Base-by-base conservation (phyloP, 2,329 filamentous ascomycete genomes). In the Lecanosticta acicola region DNA sequence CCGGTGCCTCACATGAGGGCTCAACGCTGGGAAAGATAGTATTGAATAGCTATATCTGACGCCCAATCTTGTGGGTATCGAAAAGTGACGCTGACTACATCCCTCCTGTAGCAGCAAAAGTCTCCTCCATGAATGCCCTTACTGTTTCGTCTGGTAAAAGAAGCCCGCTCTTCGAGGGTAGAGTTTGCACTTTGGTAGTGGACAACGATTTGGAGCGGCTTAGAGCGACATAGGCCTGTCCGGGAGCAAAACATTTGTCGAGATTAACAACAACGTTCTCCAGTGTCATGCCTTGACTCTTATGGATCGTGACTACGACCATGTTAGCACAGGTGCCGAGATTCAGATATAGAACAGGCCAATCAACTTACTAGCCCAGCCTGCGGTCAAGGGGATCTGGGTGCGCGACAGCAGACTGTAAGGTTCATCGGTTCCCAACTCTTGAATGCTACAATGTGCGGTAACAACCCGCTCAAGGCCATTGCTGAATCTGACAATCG, bases 181-280 rank as follows among this genome's bases (percentile, higher is more conserved):
- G 17, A 35, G 26, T 19, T 14, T 46, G 43, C 26, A 46, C 38
- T 9, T 40, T 20, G 4, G 34, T 41, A 11, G 16, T 35, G 14
- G n/a, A 11, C 1, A 80, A 64, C 3, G 67, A 70, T 10, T 67
- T 70, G 9, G 74, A 77, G 47, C 78, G 63, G n/a, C 74, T 78
- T n/a, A 82, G 66, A 9, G 77, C 78, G 7, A 83, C 80, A 46
- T 84, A 83, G 0, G 74, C 71, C 61, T 83, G 80, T 0, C 78
- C 79, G n/a, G 71, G 65, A 42, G 75, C 75, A 53, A 81, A 83
- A 0, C 70, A 69, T 2, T 61, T 59, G 1, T 59, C 58, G 4
- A 83, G 58, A 53, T 83, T 64, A 1, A 83, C 76, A 1, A 73
- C 68, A 1, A 79, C 77, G 2, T 71, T 70, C 17, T 81, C 73